Conservation (phyloP, 257 asterid species). For the Scutellaria minor region DNA sequence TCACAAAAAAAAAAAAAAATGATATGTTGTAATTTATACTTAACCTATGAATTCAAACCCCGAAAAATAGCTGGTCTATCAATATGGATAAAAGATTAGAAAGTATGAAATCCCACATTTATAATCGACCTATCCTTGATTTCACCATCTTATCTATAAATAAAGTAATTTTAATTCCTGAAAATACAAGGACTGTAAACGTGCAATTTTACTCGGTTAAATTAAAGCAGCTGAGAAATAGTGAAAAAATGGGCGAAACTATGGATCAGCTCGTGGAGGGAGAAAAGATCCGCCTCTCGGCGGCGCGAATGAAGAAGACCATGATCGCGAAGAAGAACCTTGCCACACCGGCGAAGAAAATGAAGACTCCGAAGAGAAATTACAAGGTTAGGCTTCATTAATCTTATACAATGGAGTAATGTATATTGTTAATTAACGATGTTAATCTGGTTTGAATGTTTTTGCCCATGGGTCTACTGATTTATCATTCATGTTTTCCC, state of each 20-base stretch:
- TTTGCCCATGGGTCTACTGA: background rate
- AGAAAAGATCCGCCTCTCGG: background rate
- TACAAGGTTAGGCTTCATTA: background rate
- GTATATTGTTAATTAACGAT: background rate
- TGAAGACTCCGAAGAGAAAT: background rate
- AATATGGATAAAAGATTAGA: no score
- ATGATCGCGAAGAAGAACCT: background rate
- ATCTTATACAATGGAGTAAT: background rate
- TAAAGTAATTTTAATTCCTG: no score
- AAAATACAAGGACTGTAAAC: no score
- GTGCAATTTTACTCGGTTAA: no score
- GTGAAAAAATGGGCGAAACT: background rate
- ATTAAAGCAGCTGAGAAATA: background rate
- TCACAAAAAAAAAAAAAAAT: no score
- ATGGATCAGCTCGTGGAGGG: background rate
- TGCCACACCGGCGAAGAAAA: background rate
- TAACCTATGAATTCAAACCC: no score
- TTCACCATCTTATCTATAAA: no score
- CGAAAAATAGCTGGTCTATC: no score
- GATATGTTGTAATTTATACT: no score
- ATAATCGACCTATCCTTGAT: no score
- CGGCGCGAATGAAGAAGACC: background rate
- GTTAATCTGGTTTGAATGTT: background rate
- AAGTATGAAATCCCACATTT: no score
- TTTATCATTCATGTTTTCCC: background rate